Evolutionary conservation across 768 basidiomycete genomes (phyloP).

Genomic region (Neoboletus brunneissimus): DNA sequence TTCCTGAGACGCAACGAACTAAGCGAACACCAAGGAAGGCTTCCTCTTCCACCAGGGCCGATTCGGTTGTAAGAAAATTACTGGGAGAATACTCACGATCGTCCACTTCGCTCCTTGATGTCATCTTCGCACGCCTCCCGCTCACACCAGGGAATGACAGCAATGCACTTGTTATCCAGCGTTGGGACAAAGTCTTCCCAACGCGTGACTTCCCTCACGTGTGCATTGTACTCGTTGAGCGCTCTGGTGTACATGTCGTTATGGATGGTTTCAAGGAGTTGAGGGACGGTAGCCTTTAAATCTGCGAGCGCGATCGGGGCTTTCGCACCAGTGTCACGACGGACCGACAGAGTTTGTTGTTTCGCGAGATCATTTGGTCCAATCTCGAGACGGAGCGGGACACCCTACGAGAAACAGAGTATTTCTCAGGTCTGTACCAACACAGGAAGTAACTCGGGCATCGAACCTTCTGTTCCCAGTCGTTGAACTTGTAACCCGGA

Average conservation of each 20-base stretch:
- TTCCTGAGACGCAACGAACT: neutral
- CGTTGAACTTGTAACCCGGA: constrained; percentile 98
- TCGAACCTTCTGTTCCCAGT: constrained; percentile 95
- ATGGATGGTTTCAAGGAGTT: constrained; percentile 84
- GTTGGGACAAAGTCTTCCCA: constrained; percentile 95
- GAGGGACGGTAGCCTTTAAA: constrained; percentile 48
- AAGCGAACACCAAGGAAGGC: neutral
- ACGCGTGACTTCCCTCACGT: constrained; percentile 67
- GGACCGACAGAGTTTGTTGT: constrained; percentile 76
- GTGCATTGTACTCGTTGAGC: constrained; percentile 64
- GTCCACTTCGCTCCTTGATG: constrained; percentile 91
- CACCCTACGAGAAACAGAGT: constrained; percentile 57
- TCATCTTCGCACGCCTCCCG: constrained; percentile 91
- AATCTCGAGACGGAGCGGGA: constrained; percentile 95
- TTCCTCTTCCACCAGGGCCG: neutral
- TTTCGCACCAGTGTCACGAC: constrained; percentile 75
- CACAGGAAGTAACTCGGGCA: neutral
- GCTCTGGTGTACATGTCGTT: constrained; percentile 83
- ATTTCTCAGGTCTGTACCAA: neutral
- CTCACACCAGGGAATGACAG: constrained; percentile 96
- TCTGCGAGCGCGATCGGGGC: constrained; percentile 49
- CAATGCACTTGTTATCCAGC: constrained; percentile 83
- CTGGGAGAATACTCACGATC: constrained; percentile 51
- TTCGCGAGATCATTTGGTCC: constrained; percentile 90
- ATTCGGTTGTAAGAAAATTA: neutral